Evolutionary conservation across 192 early-diverging fungal genomes (phyloP).

Genomic region (Backusella tarrabulga): DNA sequence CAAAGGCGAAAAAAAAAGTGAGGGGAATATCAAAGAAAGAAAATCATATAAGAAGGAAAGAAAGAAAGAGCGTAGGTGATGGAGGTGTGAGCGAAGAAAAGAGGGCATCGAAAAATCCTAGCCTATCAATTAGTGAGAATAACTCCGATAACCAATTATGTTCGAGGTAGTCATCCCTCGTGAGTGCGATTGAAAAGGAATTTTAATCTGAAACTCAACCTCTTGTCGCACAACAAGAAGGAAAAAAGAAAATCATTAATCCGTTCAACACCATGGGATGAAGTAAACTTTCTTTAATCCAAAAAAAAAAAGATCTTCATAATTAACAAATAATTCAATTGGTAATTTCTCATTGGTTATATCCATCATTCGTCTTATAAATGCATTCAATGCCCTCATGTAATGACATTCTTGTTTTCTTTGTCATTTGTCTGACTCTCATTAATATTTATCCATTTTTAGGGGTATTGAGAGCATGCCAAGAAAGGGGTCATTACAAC

Average conservation of each 20-base stretch:
- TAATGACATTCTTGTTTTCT: background rate
- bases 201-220: slow-evolving; percentile 1
- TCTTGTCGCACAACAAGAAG: background rate
- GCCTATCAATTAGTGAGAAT: background rate
- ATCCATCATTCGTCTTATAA: background rate
- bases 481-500: background rate
- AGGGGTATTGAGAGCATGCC: background rate
- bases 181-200: background rate
- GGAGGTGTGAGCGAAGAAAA: background rate
- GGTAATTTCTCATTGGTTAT: background rate
- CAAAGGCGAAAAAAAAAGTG: background rate
- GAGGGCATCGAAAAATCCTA: background rate
- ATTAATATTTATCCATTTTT: background rate
- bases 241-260: background rate
- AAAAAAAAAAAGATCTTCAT: background rate
- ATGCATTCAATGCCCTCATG: background rate
- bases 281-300: background rate
- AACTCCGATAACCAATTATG: slow-evolving; percentile 8
- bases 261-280: background rate
- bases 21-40: background rate
- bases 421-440: background rate
- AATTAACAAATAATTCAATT: background rate
- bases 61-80: background rate
- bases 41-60: background rate
- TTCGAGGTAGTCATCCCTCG: background rate